These are phyloP conservation scores for Candida frijolesensis DNA, from an alignment of 1,139 yeast genomes.

Conservation along the genomic window DNA sequence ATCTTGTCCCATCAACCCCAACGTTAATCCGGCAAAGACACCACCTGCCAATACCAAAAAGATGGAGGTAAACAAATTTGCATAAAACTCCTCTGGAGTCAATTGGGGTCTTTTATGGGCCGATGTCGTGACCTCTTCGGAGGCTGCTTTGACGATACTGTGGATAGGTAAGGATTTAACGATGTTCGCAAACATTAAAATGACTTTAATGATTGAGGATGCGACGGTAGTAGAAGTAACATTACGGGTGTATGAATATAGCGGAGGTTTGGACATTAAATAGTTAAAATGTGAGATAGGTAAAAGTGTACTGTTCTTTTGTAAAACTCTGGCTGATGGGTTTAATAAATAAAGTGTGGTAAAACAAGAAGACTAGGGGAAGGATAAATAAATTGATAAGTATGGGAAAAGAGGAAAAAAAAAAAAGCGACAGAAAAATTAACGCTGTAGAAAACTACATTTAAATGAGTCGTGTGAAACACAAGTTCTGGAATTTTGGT, in stretches of 20 bases:
- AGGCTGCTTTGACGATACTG: constrained; percentile 2
- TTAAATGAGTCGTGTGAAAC: not conserved
- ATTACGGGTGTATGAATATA: constrained; percentile 1
- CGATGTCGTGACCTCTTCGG: constrained; percentile 9
- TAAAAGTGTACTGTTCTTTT: not conserved
- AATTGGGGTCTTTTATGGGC: constrained; percentile 18
- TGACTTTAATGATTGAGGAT: constrained; percentile 19
- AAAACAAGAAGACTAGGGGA: not conserved
- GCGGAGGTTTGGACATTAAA: constrained; percentile 19
- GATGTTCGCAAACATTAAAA: constrained; percentile 24
- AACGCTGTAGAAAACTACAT: not conserved
- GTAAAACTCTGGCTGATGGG: not conserved
- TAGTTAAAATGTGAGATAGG: not conserved
- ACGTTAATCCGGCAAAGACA: constrained; percentile 91
- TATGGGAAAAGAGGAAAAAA: not conserved
- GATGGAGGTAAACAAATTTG: constrained; percentile 60
- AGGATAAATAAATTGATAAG: not conserved
- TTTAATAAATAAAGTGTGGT: not conserved
- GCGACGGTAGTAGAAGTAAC: constrained; percentile 23
- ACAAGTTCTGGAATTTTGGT: not conserved
- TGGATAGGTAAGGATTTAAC: constrained; percentile 31
- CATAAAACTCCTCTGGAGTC: constrained; percentile 50
- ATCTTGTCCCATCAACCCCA: constrained; percentile 97
- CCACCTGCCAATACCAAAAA: constrained; percentile 86
- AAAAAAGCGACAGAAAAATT: not conserved